Evolutionary conservation across 177 flowering plant genomes (phyloP), one percentile per base, ranked within the genome.

Genomic region (Vitis hybrid): DNA sequence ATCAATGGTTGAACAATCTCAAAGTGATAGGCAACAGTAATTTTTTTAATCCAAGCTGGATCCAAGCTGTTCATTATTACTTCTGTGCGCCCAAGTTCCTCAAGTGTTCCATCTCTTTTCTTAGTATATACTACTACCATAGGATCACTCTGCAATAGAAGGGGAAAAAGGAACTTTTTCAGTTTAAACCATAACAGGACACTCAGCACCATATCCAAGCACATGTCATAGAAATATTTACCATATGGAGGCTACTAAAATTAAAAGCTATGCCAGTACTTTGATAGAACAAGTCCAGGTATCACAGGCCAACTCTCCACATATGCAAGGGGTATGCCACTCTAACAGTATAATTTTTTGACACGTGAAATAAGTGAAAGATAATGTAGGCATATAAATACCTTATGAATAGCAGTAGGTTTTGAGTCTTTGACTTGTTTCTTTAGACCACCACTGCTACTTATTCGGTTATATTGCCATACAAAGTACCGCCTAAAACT

Each of bases 21-120:
- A 79, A 90, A 92, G 17, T 89, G 95, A 75, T 83, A 89, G 20
- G 83, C 72, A 62, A 88, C 66, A 13, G 77, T 51, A 61, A 87
- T 71, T 79, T 92, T 92, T 61, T 70, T 73, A 68, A 92, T 89
- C 97, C 97, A 92, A 20, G 51, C 50, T 58, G 97, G 97, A 69
- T 85, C 74, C 68, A 92, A 66, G 61, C 62, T 75, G 73, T 92
- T 89, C 84, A 90, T 49, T 69, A 90, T 76, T 7, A 92, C 97
- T 84, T 92, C 97, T 11, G 97, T 89, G 24, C 95, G 90, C 11
- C 95, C 97, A 74, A 90, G 61, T 78, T 92, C 97, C 76, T 85
- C 86, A 30, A 90, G 83, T 35, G 48, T 77, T 41, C 92, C 93
- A 75, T 89, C 88, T 52, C 75, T 74, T 81, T 73, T 85, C 80